Base-by-base conservation (phyloP, 2,329 filamentous ascomycete genomes). In the Dactylonectria estremocensis region DNA sequence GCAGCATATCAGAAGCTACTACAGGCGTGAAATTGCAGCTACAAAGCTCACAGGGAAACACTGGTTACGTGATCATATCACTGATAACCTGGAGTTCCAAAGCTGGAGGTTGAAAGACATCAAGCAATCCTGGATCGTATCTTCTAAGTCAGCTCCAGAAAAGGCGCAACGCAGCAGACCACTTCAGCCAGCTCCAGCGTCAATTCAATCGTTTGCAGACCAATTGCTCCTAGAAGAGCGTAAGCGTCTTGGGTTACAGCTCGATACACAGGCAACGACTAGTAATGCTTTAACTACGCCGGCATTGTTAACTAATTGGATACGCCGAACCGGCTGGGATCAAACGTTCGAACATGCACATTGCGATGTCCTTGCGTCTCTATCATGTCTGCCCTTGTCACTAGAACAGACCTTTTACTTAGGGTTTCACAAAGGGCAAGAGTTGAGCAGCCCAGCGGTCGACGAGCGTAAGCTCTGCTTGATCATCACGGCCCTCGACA, bases 231-330 rank as follows among this genome's bases (percentile, higher is more conserved):
- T 14, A 5, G 50, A 54, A 37, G 50, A 54, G n/a, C 24, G 33
- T 6, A 33, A 9, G 3, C 50, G 50, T 20, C 16, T 20, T 9
- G 33, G 16, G 11, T 20, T 54, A 35, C 50, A 54, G 13, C 31
- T 35, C 31, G 31, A 35, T 35, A 35, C 31, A 35, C 31, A 35
- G 31, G 31, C 31, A 35, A 35, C 31, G 31, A 35, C 31, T 35
- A 35, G 31, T 35, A 10, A 35, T 35, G 31, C 31, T 35, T 35
- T 10, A 35, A 35, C 31, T 35, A 35, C 31, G 31, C 31, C 31
- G 31, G 59, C 37, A 40, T 49, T 61, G 24, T 14, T 61, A 9
- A 61, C 59, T 33, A 61, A 61, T 22, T 61, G 49, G 59, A 53
- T 61, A 46, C 49, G 59, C 13, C 49, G 59, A 20, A 61, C 59